phyloP scores from a whole-genome alignment of 169 alveolate species.

The Plasmodium coatneyi region DNA sequence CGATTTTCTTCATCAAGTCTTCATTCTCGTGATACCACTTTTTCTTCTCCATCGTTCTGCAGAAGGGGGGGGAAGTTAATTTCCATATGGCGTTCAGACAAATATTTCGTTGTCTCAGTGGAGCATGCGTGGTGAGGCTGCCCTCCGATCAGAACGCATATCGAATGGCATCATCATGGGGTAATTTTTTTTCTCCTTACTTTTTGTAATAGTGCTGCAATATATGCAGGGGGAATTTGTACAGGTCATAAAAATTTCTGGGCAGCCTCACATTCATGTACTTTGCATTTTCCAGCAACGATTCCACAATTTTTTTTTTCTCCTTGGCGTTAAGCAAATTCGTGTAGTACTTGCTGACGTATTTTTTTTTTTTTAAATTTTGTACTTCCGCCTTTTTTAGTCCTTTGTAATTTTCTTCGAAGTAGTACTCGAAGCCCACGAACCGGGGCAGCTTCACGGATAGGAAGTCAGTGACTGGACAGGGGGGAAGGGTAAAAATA shows the following conservation, averaged over 20 bases:
- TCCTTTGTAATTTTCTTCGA: constrained; percentile 63
- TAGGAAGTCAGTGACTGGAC: constrained; percentile 27
- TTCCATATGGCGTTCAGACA: not conserved
- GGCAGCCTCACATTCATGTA: constrained; percentile 69
- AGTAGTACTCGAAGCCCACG: constrained; percentile 69
- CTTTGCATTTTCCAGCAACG: constrained; percentile 57
- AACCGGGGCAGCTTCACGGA: constrained; percentile 66
- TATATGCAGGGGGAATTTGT: constrained; percentile 44
- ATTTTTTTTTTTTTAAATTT: constrained; percentile 44
- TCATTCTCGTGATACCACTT: constrained; percentile 75
- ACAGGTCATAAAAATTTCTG: constrained; percentile 43
- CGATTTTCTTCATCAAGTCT: constrained; percentile 68
- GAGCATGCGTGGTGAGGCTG: not conserved
- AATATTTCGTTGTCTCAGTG: not conserved
- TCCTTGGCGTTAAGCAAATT: constrained; percentile 30
- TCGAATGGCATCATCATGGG: not conserved
- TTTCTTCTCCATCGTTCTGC: constrained; percentile 72
- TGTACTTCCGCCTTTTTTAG: constrained; percentile 41
- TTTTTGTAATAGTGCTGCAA: constrained; percentile 48
- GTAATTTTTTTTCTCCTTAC: constrained; percentile 1
- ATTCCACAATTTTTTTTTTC: constrained; percentile 43
- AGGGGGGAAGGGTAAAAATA: not conserved
- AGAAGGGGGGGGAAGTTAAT: not conserved
- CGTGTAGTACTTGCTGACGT: constrained; percentile 60
- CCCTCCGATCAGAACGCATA: not conserved